These are phyloP conservation scores for Astrephomene gubernaculifera DNA, from an alignment of 139 green algal genomes.

Conservation along the genomic window DNA sequence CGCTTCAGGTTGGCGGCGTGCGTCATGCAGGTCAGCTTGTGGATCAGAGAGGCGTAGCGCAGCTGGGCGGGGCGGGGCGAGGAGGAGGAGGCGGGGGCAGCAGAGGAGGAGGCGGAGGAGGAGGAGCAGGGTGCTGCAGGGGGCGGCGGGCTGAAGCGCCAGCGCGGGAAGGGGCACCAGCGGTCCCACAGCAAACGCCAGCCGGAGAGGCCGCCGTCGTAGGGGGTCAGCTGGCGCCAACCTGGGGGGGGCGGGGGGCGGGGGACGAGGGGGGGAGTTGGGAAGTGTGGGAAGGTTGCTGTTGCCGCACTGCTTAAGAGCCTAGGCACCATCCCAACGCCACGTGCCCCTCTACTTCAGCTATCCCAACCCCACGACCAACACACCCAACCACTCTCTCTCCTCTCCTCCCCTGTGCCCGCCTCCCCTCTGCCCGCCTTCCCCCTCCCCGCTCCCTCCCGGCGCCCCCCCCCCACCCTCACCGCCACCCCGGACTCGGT, in stretches of 20 bases:
- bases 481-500: no score
- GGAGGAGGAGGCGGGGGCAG: not conserved
- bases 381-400: no score
- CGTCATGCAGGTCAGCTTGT: conserved; percentile 77
- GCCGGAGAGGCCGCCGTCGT: conserved; percentile 78
- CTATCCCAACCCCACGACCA: no score
- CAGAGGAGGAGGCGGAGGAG: not conserved
- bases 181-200: conserved; percentile 86
- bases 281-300: not conserved
- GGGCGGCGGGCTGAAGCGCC: conserved; percentile 17
- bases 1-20: conserved; percentile 73
- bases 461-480: no score
- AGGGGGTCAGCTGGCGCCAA: conserved; percentile 76
- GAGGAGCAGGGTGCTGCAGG: not conserved
- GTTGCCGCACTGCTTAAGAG: no score
- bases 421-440: no score
- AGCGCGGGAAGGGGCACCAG: conserved; percentile 66
- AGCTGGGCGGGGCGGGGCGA: not conserved
- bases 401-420: no score
- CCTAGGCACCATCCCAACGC: no score
- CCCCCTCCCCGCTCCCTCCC: no score
- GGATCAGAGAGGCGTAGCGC: conserved; percentile 69
- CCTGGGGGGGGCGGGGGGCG: conserved; percentile 8
- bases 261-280: not conserved
- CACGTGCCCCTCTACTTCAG: no score